A percentile compares a stretch with the other conserved stretches of the same genome.
Evolutionary conservation across 169 alveolate species (phyloP).

Genomic region (Besnoitia besnoiti): DNA sequence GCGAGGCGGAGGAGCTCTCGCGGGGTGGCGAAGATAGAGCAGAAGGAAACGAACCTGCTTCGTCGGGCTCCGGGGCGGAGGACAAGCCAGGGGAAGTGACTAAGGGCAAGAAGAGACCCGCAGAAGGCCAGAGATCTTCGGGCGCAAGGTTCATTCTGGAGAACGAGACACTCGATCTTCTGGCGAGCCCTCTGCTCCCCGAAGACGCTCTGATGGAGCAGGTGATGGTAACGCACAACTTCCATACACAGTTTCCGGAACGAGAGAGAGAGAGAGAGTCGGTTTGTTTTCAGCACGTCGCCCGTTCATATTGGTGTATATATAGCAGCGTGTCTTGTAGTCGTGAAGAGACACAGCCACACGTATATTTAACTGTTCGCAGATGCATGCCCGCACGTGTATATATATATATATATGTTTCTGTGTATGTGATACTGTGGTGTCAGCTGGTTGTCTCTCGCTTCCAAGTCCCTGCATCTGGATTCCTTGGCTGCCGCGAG

Average conservation of each 20-base stretch:
- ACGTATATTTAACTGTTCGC: too few relatives aligned
- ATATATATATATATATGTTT: not conserved
- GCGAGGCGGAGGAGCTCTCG: not conserved
- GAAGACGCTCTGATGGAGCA: constrained; percentile 75
- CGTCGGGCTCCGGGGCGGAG: not conserved
- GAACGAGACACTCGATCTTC: constrained; percentile 74
- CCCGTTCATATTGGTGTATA: not conserved
- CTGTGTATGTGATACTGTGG: not conserved
- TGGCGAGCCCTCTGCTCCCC: constrained; percentile 86
- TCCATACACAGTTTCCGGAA: not conserved
- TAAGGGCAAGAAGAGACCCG: not conserved
- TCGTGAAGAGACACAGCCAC: too few relatives aligned
- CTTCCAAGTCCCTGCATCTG: too few relatives aligned
- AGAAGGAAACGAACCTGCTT: not conserved
- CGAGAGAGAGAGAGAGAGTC: not conserved
- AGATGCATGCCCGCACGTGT: not conserved
- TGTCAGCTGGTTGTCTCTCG: not conserved
- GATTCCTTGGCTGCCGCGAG: too few relatives aligned
- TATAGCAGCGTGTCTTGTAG: too few relatives aligned
- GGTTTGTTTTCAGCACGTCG: not conserved
- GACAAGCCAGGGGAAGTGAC: not conserved
- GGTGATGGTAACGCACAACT: not conserved
- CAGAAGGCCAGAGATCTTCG: not conserved
- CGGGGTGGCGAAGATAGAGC: not conserved
- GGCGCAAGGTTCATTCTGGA: not conserved